Evolutionary conservation across 371 early-diverging fungal species (phyloP), one percentile per base, ranked within the genome.

Genomic region (Rhizopus stolonifer): DNA sequence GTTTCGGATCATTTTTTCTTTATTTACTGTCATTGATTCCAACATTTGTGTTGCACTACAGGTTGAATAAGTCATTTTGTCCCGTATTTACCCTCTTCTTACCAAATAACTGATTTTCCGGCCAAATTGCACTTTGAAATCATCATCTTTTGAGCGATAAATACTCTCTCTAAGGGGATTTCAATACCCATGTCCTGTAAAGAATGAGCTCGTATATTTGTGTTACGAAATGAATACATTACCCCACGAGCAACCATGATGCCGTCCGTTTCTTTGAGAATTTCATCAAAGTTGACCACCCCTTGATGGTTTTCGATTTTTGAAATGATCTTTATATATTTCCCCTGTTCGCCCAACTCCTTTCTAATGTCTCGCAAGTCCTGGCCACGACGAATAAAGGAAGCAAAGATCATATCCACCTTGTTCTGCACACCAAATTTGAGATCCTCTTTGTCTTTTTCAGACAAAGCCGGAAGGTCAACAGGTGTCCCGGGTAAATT

Each of bases 191-290:
- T 82, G 79, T 99, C 97, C 72, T 72, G 58, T 19, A 44, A 14
- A 72, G 13, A 23, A 54, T 29, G 36, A 13, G 42, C 26, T 18
- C 36, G n/a, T n/a, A n/a, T n/a, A n/a, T n/a, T 38, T 38, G 38
- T 15, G n/a, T 15, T 38, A n/a, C 14, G 1, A 38, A 38, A n/a
- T 33, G 61, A 29, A 29, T 29, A 29, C 31, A 29, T 61, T 72
- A 72, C 72, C 51, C 99, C 99, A 68, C 99, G 90, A 33, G 99
- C 99, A 50, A 99, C 91, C 99, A 99, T 99, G 55, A 99, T 85
- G 53, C 98, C 99, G 77, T 99, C 99, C 6, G 97, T 88, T 44
- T 85, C 96, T 34, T 66, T 73, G 33, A 98, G 77, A 60, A 99
- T 99, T 62, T 94, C 97, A 62, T 95, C 94, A 84, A 99, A 92